Evolutionary conservation across 2,329 filamentous ascomycete species (phyloP).

Genomic region (Pyricularia grisea): DNA sequence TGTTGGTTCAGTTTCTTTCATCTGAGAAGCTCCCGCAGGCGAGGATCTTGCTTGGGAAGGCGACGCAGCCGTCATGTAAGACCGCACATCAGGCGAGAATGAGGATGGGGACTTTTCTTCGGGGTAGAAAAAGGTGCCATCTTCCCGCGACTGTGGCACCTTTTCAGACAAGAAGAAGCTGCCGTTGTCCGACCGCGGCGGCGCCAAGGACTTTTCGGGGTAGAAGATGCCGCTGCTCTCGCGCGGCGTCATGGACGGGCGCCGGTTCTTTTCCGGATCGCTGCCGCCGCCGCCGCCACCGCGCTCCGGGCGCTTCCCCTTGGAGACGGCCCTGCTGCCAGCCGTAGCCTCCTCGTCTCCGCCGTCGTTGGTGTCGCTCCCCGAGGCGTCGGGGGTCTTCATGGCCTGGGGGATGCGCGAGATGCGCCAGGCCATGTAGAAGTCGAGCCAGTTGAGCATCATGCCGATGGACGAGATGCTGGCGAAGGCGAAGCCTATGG

Average conservation of each 20-base stretch:
- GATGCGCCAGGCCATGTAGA: conserved; percentile 3
- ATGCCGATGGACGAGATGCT: conserved; percentile 1
- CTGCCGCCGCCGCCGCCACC: no score
- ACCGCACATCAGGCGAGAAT: neutral
- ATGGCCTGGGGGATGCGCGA: neutral
- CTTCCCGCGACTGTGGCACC: neutral
- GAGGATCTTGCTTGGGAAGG: neutral
- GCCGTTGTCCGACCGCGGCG: neutral
- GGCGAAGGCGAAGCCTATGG: conserved; percentile 15
- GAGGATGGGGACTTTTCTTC: neutral
- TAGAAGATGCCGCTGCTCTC: neutral
- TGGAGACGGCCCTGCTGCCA: neutral
- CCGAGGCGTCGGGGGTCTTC: neutral
- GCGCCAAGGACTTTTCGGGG: neutral
- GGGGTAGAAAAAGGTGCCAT: neutral
- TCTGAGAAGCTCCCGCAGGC: neutral
- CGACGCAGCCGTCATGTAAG: neutral
- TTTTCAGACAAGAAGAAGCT: neutral
- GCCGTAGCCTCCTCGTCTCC: neutral
- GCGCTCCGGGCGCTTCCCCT: neutral
- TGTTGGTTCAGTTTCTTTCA: neutral
- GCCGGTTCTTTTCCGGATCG: neutral
- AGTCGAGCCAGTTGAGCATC: conserved; percentile 4
- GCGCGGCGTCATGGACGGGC: no score
- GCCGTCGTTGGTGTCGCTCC: neutral